Percentiles rank a stretch among this genome's conserved stretches.
phyloP scores from a whole-genome alignment of 2,329 filamentous ascomycete genomes.

The Emericellopsis atlantica region DNA sequence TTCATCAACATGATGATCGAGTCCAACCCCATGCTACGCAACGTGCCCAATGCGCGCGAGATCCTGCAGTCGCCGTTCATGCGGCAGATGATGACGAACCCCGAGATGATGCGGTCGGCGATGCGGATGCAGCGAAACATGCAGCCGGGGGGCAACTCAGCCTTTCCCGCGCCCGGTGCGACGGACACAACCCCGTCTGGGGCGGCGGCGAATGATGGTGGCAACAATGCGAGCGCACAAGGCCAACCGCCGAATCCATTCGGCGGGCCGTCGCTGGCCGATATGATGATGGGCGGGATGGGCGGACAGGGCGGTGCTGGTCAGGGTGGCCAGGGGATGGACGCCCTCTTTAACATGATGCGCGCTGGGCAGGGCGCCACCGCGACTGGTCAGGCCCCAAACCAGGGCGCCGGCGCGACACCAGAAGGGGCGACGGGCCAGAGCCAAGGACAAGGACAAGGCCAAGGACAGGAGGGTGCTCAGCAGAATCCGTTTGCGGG shows the following conservation, averaged over 20 bases:
- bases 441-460: background rate
- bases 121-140: constrained; percentile 70
- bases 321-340: constrained; percentile 7
- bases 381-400: too few relatives aligned
- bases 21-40: constrained; percentile 70
- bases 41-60: constrained; percentile 64
- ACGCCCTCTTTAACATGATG: background rate
- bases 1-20: constrained; percentile 93
- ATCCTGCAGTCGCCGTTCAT: constrained; percentile 83
- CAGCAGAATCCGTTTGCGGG: constrained; percentile 23
- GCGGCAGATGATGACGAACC: constrained; percentile 86
- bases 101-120: constrained; percentile 69
- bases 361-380: background rate
- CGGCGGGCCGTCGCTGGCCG: constrained; percentile 16
- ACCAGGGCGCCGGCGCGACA: background rate
- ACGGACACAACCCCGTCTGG: constrained; percentile 71
- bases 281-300: constrained; percentile 10
- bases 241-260: constrained; percentile 29
- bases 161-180: constrained; percentile 82
- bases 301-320: constrained; percentile 7
- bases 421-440: constrained; percentile 1
- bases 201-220: constrained; percentile 16
- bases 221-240: constrained; percentile 10
- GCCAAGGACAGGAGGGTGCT: constrained; percentile 8
- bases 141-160: constrained; percentile 34